These are phyloP conservation scores for Urostyla sp. DNA, from an alignment of 73 alveolate genomes.

Conservation along the genomic window DNA sequence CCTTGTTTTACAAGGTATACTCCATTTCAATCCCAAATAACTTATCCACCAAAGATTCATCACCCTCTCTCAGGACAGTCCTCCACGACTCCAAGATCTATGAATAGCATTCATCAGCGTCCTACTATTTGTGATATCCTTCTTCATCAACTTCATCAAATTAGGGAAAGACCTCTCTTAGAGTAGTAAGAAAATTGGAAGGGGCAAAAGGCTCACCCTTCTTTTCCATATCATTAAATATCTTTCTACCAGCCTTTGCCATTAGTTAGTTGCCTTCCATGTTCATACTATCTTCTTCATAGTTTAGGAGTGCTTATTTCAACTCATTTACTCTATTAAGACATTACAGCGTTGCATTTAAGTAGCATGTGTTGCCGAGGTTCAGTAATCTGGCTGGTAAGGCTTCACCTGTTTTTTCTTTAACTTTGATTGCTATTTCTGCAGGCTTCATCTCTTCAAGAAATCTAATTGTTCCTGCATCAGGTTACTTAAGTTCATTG, in stretches of 20 bases:
- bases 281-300: constrained; percentile 24
- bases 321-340: constrained; percentile 92
- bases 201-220: constrained; percentile 88
- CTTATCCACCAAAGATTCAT: constrained; percentile 84
- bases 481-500: constrained; percentile 66
- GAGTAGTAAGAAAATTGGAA: constrained; percentile 73
- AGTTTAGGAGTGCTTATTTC: constrained; percentile 74
- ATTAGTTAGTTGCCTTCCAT: constrained; percentile 39
- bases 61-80: constrained; percentile 75
- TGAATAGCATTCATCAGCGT: constrained; percentile 97
- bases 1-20: constrained; percentile 79
- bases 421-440: constrained; percentile 86
- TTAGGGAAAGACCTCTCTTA: constrained; percentile 89
- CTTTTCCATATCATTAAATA: constrained; percentile 74
- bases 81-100: constrained; percentile 76
- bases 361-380: constrained; percentile 98
- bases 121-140: constrained; percentile 93
- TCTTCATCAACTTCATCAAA: constrained; percentile 92
- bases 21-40: constrained; percentile 91
- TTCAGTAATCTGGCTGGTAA: constrained; percentile 93
- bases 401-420: constrained; percentile 95
- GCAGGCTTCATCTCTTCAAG: constrained; percentile 96
- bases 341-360: constrained; percentile 94
- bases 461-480: constrained; percentile 78
- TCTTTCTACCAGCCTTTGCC: constrained; percentile 78